Evolutionary conservation across 2,329 filamentous ascomycete species (phyloP).

Genomic region (Penicillium sp.): DNA sequence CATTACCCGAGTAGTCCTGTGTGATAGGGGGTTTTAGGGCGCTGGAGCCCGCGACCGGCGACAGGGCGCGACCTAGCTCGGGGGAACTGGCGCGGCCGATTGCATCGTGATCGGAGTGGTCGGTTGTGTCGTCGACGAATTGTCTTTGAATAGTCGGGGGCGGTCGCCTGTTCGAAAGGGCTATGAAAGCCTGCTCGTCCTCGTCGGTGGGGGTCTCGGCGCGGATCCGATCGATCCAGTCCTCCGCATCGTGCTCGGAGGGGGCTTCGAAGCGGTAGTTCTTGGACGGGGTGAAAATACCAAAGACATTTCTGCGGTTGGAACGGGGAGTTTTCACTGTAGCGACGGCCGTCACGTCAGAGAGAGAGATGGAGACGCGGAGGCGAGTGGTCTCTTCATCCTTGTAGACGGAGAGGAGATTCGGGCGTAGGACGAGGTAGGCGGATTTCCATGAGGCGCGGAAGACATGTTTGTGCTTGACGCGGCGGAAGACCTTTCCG

Average conservation of each 20-base stretch:
- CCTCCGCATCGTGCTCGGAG: constrained; percentile 73
- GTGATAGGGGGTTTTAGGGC: constrained; percentile 37
- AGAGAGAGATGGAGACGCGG: constrained; percentile 82
- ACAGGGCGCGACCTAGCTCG: constrained; percentile 36
- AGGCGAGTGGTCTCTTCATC: constrained; percentile 87
- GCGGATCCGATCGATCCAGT: constrained; percentile 85
- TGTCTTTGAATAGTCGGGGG: constrained; percentile 29
- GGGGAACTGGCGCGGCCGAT: constrained; percentile 39
- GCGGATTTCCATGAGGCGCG: constrained; percentile 84
- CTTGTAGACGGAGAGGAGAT: constrained; percentile 90
- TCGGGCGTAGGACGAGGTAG: constrained; percentile 87
- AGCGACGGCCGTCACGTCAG: constrained; percentile 88
- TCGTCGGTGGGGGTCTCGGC: constrained; percentile 81
- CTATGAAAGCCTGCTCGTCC: constrained; percentile 81
- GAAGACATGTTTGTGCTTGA: constrained; percentile 87
- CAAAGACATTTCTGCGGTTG: constrained; percentile 85
- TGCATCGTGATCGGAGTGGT: constrained; percentile 47
- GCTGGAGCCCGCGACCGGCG: constrained; percentile 26
- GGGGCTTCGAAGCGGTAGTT: constrained; percentile 89
- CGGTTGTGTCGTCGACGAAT: constrained; percentile 44
- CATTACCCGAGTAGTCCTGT: constrained; percentile 65
- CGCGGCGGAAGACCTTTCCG: constrained; percentile 83
- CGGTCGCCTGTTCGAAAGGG: constrained; percentile 31
- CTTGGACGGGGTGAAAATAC: constrained; percentile 84
- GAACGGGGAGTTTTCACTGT: constrained; percentile 87